phyloP scores from a whole-genome alignment of 805 yeast genomes.

The Sungouiozyma intestinalis region DNA sequence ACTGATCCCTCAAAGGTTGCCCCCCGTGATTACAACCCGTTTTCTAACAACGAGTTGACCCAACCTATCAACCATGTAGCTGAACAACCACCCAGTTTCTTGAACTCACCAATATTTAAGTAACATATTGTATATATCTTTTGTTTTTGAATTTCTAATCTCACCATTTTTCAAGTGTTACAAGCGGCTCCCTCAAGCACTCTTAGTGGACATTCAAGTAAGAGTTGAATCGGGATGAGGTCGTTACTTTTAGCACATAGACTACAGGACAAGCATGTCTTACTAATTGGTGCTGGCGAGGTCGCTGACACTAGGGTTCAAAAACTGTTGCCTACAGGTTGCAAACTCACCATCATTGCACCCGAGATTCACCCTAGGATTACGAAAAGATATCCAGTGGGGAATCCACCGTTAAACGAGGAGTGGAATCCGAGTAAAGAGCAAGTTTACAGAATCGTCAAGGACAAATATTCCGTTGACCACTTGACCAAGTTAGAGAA shows the following conservation, averaged over 20 bases:
- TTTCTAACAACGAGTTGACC: neutral
- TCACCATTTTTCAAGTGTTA: no score
- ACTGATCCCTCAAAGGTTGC: neutral
- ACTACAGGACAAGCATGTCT: conserved; percentile 15
- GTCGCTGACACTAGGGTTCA: conserved; percentile 25
- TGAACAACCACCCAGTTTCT: neutral
- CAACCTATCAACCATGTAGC: neutral
- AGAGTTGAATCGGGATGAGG: conserved; percentile 8
- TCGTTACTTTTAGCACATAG: conserved; percentile 26
- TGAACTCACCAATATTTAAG: neutral
- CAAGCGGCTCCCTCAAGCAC: no score
- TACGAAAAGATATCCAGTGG: conserved; percentile 3
- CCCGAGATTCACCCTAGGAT: conserved; percentile 15
- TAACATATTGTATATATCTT: no score
- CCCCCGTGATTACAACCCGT: neutral
- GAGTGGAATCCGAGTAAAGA: conserved; percentile 8
- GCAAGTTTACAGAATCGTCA: conserved; percentile 12
- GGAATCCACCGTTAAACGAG: conserved; percentile 1
- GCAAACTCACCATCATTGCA: conserved; percentile 23
- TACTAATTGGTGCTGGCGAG: conserved; percentile 29
- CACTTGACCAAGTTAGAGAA: conserved; percentile 11
- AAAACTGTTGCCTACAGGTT: conserved; percentile 26
- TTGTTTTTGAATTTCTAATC: neutral
- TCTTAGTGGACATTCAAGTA: no score
- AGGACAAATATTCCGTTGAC: conserved; percentile 8